phyloP scores from a whole-genome alignment of 805 yeast genomes.

The Kregervanrija delftensis region DNA sequence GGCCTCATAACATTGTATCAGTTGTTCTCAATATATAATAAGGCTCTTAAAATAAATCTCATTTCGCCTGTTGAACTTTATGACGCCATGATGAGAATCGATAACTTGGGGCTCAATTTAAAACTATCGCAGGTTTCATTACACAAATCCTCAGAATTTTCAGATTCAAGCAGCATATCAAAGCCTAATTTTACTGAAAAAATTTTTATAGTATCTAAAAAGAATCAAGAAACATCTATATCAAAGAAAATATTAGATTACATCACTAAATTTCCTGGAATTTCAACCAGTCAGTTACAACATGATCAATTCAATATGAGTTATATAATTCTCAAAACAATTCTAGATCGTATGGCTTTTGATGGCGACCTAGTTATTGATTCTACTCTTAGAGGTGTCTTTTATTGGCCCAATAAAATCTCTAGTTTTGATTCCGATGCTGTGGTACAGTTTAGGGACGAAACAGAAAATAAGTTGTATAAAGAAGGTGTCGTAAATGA shows the following conservation, averaged over 20 bases:
- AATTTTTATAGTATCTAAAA: conserved; percentile 21
- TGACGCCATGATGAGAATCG: conserved; percentile 54
- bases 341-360: conserved; percentile 17
- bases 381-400: conserved; percentile 22
- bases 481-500: neutral
- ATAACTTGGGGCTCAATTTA: conserved; percentile 30
- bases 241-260: conserved; percentile 16
- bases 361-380: conserved; percentile 25
- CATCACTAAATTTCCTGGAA: conserved; percentile 17
- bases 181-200: too few species aligned
- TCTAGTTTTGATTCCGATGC: neutral
- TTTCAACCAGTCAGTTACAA: conserved; percentile 25
- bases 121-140: neutral
- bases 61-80: conserved; percentile 64
- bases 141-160: too few species aligned
- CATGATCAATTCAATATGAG: conserved; percentile 20
- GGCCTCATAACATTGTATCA: conserved; percentile 59
- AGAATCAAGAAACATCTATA: conserved; percentile 17
- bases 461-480: conserved; percentile 1
- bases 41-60: conserved; percentile 58
- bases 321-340: conserved; percentile 23
- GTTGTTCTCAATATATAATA: conserved; percentile 55
- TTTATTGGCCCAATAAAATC: conserved; percentile 26
- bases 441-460: conserved; percentile 1
- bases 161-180: too few species aligned